Evolutionary conservation across 2,329 filamentous ascomycete species (phyloP), one percentile per base, ranked within the genome.

Genomic region (Chaetoscypha palmicola): DNA sequence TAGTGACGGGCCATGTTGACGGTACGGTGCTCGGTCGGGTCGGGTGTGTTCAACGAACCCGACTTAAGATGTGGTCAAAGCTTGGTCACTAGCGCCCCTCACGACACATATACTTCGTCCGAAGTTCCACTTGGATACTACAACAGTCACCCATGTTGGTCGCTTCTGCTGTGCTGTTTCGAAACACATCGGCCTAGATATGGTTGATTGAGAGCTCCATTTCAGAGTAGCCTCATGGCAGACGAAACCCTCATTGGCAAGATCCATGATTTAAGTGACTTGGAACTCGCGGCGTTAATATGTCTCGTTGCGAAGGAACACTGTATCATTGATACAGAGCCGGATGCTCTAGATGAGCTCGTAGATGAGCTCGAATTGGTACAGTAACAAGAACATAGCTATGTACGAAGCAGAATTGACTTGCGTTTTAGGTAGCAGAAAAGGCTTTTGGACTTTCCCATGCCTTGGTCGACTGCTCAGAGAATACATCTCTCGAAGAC

Each of bases 261-360:
- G 64, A 76, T 94, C 56, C 84, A 90, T 59, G 75, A 79, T 54
- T 72, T 97, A 51, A 86, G 83, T 58, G 90, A 96, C 67, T 73
- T 96, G 31, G 90, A 96, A 66, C 77, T 97, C 47, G 92, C 91
- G 19, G 69, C 85, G 11, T 73, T 97, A 31, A 76, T 96, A 39
- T 90, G 84, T 60, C 76, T 97, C 40, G 74, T 89, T 50, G 80
- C 82, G 47, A 76, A 82, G 53, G 86, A 95, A 64, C 90, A 97
- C 64, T 95, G 88, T 67, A 80, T 97, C 56, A 79, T 97, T 59
- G 83, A 88, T 64, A 85, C 86, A 12, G 76, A 81, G 2, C 62
- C 68, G 3, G 68, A 76, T 26, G 67, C 70, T 41, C 66, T 91
- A 45, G 73, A 84, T 62, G 74, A 81, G 52, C 70, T 94, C n/a